Evolutionary conservation across 805 yeast genomes (phyloP).

Genomic region (Teunomyces kruisii): DNA sequence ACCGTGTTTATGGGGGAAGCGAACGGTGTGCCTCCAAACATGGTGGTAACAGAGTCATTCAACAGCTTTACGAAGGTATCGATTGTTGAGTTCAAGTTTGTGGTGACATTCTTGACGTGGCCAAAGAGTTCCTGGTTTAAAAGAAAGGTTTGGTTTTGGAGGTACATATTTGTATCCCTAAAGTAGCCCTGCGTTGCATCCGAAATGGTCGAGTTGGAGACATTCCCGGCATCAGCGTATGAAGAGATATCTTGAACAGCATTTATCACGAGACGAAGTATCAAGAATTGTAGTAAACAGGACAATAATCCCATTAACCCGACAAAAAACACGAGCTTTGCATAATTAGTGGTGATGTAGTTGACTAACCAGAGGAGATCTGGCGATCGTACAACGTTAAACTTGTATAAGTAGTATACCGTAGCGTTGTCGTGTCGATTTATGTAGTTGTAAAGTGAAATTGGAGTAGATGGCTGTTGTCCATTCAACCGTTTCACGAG

Average conservation of each 20-base stretch:
- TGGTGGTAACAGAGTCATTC: constrained; percentile 54
- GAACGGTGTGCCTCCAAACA: constrained; percentile 70
- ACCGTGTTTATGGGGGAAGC: constrained; percentile 62
- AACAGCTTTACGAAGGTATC: constrained; percentile 55
- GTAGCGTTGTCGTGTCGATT: constrained; percentile 6
- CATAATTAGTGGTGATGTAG: constrained; percentile 54
- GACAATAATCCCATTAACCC: constrained; percentile 58
- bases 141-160: constrained; percentile 46
- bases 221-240: not conserved
- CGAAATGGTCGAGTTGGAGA: not conserved
- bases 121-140: constrained; percentile 69
- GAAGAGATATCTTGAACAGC: not conserved
- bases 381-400: not conserved
- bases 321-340: constrained; percentile 49
- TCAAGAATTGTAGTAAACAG: constrained; percentile 52
- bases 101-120: constrained; percentile 58
- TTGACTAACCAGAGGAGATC: constrained; percentile 8
- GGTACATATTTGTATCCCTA: constrained; percentile 50
- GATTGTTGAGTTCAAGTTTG: constrained; percentile 60
- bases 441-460: constrained; percentile 4
- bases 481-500: constrained; percentile 20
- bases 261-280: constrained; percentile 33
- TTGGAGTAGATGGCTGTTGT: constrained; percentile 1
- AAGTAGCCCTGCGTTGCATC: constrained; percentile 6
- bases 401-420: constrained; percentile 7